phyloP scores from a whole-genome alignment of 2,329 filamentous ascomycete genomes.

The Onygenales sp. region DNA sequence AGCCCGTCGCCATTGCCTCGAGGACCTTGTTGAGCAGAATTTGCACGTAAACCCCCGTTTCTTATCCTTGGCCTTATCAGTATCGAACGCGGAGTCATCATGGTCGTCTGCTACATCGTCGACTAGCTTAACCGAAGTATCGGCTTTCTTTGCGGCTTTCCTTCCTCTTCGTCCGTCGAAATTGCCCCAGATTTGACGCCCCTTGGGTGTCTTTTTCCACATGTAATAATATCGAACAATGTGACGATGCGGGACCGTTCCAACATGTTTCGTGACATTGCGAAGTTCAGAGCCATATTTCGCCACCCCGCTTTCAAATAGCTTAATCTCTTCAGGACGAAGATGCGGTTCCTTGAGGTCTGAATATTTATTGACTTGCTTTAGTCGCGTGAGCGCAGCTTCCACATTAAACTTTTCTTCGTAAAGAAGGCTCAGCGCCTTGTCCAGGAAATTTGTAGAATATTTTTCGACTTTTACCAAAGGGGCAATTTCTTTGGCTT shows the following conservation, averaged over 20 bases:
- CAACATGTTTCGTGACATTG: constrained; percentile 70
- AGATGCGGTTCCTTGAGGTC: constrained; percentile 79
- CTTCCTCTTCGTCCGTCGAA: constrained; percentile 82
- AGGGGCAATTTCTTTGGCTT: constrained; percentile 55
- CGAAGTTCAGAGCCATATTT: constrained; percentile 89
- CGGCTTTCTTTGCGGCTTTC: constrained; percentile 62
- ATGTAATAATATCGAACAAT: constrained; percentile 93
- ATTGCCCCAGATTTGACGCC: constrained; percentile 80
- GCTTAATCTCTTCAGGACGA: constrained; percentile 68
- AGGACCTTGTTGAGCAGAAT: constrained; percentile 72
- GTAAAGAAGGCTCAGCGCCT: constrained; percentile 66
- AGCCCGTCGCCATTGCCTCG: constrained; percentile 84
- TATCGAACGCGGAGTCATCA: constrained; percentile 94
- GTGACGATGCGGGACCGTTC: constrained; percentile 64
- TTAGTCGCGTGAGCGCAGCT: constrained; percentile 60
- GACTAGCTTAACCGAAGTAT: constrained; percentile 63
- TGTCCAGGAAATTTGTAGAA: constrained; percentile 81
- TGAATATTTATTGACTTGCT: constrained; percentile 55
- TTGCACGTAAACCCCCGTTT: constrained; percentile 88
- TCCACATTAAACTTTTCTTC: constrained; percentile 62
- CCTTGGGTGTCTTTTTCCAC: constrained; percentile 90
- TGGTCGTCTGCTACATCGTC: constrained; percentile 88
- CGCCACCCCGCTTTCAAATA: constrained; percentile 81
- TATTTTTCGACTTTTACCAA: constrained; percentile 61
- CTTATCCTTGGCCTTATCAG: constrained; percentile 66